phyloP scores from a whole-genome alignment of 2,329 filamentous ascomycete genomes.

The Myotisia sp. region DNA sequence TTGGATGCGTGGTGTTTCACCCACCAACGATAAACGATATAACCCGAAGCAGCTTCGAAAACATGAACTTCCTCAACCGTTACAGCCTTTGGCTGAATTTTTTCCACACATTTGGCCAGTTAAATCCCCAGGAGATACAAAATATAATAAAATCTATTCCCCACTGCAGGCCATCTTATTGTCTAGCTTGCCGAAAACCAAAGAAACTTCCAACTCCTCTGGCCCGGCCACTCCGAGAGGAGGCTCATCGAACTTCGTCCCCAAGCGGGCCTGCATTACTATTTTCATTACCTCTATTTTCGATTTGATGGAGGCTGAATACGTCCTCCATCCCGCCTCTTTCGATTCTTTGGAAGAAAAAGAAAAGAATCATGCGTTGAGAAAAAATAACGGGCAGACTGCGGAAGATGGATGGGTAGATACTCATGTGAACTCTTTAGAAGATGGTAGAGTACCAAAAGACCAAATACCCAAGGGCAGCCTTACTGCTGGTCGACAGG shows the following conservation, averaged over 20 bases:
- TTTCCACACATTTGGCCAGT: constrained; percentile 85
- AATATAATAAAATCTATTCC: constrained; percentile 66
- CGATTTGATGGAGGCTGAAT: constrained; percentile 71
- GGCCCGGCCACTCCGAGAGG: constrained; percentile 46
- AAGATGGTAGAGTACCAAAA: constrained; percentile 55
- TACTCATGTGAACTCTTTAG: constrained; percentile 51
- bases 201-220: constrained; percentile 47
- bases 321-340: constrained; percentile 65
- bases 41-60: constrained; percentile 21
- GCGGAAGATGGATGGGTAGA: constrained; percentile 63
- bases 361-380: constrained; percentile 38
- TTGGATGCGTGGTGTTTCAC: constrained; percentile 29
- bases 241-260: constrained; percentile 54
- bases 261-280: constrained; percentile 68
- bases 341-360: constrained; percentile 45
- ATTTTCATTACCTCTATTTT: constrained; percentile 58
- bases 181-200: constrained; percentile 53
- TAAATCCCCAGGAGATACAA: constrained; percentile 72
- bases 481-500: constrained; percentile 63
- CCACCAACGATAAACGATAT: constrained; percentile 16
- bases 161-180: constrained; percentile 74
- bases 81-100: constrained; percentile 61
- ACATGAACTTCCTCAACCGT: constrained; percentile 30
- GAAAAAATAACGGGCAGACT: constrained; percentile 37
- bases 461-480: constrained; percentile 63